phyloP scores from a whole-genome alignment of 257 asterid species.

The Nyctanthes arbortristis region DNA sequence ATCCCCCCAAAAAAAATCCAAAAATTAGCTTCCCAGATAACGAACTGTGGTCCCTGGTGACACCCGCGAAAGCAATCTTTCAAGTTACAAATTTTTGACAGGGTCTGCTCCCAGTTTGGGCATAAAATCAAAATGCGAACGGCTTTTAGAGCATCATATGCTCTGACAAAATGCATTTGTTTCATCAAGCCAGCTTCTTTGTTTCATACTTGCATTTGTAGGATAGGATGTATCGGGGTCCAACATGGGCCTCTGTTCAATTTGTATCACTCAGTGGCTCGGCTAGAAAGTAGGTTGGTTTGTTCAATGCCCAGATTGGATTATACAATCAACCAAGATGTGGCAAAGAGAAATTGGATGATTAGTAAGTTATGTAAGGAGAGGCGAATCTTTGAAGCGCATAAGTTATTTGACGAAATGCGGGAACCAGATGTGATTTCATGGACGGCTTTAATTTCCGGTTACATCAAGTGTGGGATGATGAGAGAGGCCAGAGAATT shows the following conservation, averaged over 20 bases:
- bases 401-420: slow-evolving; percentile 56
- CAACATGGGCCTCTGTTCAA: slow-evolving; percentile 12
- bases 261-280: slow-evolving; percentile 29
- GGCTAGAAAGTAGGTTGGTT: background rate
- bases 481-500: slow-evolving; percentile 50
- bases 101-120: background rate
- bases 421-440: slow-evolving; percentile 68
- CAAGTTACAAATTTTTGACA: too few relatives aligned
- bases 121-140: slow-evolving; percentile 15
- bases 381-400: slow-evolving; percentile 48
- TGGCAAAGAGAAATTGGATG: slow-evolving; percentile 43
- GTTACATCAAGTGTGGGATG: slow-evolving; percentile 49
- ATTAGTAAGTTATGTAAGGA: slow-evolving; percentile 44
- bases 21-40: too few relatives aligned
- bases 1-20: too few relatives aligned
- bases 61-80: too few relatives aligned
- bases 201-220: background rate
- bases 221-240: slow-evolving; percentile 3
- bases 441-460: slow-evolving; percentile 73
- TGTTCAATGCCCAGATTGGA: slow-evolving; percentile 39
- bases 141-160: slow-evolving; percentile 20
- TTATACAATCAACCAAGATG: slow-evolving; percentile 36
- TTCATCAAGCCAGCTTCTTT: slow-evolving; percentile 22
- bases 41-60: too few relatives aligned
- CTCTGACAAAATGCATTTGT: slow-evolving; percentile 7